Conservation (phyloP, 2,329 filamentous ascomycete species). For the Fusarium nematophilum region DNA sequence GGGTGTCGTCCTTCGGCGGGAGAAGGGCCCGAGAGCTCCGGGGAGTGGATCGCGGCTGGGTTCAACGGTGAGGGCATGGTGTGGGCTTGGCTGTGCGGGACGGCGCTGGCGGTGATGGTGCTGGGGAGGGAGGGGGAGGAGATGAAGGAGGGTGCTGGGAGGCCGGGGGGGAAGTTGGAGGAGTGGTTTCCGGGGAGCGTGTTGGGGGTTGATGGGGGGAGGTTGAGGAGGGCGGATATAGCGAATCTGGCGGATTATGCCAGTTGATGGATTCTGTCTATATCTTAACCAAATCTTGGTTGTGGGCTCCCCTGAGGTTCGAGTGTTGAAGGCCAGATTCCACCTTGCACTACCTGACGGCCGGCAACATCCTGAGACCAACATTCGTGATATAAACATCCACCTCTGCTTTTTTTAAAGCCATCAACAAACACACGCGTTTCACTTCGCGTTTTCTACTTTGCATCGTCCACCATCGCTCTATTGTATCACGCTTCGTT, state of each 20-base stretch:
- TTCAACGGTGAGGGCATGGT: conserved; percentile 66
- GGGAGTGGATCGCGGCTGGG: conserved; percentile 65
- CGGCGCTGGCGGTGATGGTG: conserved; percentile 60
- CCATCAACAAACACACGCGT: neutral
- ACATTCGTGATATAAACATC: too few species aligned
- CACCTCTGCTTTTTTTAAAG: too few species aligned
- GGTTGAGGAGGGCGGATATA: conserved; percentile 52
- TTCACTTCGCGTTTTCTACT: neutral
- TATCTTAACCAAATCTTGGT: too few species aligned
- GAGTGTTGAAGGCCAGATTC: too few species aligned
- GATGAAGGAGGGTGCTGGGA: conserved; percentile 45
- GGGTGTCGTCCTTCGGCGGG: conserved; percentile 35
- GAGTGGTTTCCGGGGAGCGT: conserved; percentile 57
- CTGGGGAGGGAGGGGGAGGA: conserved; percentile 50
- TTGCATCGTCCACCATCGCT: neutral
- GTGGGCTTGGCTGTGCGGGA: conserved; percentile 63
- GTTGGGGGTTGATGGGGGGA: conserved; percentile 43
- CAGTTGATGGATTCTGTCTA: neutral
- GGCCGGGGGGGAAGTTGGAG: conserved; percentile 49
- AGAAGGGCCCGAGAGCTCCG: conserved; percentile 37
- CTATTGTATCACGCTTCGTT: neutral
- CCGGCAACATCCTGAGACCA: too few species aligned
- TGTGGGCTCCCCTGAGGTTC: too few species aligned
- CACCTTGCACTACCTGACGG: too few species aligned
- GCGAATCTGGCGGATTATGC: conserved; percentile 47